Base-by-base conservation (phyloP, 805 yeast genomes). In the Blastobotrys mokoenaii region DNA sequence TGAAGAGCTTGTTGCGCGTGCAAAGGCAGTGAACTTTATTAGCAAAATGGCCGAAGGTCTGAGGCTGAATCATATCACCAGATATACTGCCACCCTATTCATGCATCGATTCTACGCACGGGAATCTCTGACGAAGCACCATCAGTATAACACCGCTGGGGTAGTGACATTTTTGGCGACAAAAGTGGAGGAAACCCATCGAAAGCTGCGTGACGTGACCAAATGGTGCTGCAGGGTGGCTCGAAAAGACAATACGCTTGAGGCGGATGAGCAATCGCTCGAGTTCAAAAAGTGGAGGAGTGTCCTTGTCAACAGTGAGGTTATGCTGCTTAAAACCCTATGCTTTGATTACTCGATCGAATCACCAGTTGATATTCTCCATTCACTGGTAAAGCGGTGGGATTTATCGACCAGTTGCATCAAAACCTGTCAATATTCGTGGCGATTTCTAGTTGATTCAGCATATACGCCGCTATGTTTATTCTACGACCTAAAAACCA, bases 21-120 rank as follows among this genome's bases (percentile, higher is more conserved):
- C 70, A 39, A 76, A 74, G 50, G 81, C 79, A 8, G 68, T 68
- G 7, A 62, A 65, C 18, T 75, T 72, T 52, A 60, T 76, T 36
- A 67, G 69, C 9, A 65, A 64, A 37, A 69, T 74, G 44, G 70
- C 76, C 37, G 51, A 63, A 27, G 67, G 64, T 45, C 60, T 76
- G 37, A 63, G 70, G 42, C 57, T 76, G 25, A 76, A 80, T 2
- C 62, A 72, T 39, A 65, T 70, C 31, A 72, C 77, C 15, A 65
- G 73, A 0, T 62, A 72, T 51, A 67, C 77, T 0, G 80, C 80
- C 0, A 57, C 74, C 18, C 63, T 62, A 12, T 70, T 65, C 47
- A 62, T 76, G 44, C 81, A 76, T 48, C 60, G 82, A 42, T 76
- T 74, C 56, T 77, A 74, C 54, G 68, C 72, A 70, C 60, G 75